Evolutionary conservation across 805 yeast species (phyloP), one percentile per base, ranked within the genome.

Genomic region (Wickerhamiella azymoides): DNA sequence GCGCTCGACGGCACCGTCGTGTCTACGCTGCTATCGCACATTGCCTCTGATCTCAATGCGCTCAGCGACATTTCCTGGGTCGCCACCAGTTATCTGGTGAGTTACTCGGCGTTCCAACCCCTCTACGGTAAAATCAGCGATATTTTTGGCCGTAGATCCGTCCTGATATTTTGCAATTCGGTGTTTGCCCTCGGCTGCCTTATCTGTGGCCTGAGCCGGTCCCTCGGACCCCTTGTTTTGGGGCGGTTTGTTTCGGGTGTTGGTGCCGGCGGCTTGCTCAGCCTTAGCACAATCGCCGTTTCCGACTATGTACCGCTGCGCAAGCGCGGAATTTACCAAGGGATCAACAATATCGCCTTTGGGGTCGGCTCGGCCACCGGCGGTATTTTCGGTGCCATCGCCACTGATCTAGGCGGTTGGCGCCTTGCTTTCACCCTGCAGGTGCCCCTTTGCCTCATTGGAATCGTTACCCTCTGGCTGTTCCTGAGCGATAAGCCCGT

Each of bases 181-280:
- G 56, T 67, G 47, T 73, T 74, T 50, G 70, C 65, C 5, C 14
- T 71, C 13, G 77, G 77, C 13, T 71, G 75, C 53, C 51, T 65
- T 13, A 46, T 73, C 24, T 72, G 76, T 46, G 89, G 82, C 1
- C 50, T 73, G 3, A 61, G 84, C 1, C 58, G 54, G n/a, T 65
- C 67, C 27, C 74, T 81, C 72, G 62, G 67, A 50, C 68, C 72
- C 68, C 63, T 82, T 33, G 78, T 82, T 43, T 78, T 73, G 1
- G 89, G 88, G 1, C 68, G 94, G 54, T 79, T 84, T 49, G 68
- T 85, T 42, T 78, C 94, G 18, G 96, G 96, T 16, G 71, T 82
- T 48, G 95, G 95, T 11, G 94, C 94, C 14, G 92, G 94, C 9
- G 95, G 95, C 1, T 72, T 85, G 55, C 76, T 79, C 41, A 71